phyloP scores from a whole-genome alignment of 495 filamentous ascomycete species.

The Podospora tetraspora region DNA sequence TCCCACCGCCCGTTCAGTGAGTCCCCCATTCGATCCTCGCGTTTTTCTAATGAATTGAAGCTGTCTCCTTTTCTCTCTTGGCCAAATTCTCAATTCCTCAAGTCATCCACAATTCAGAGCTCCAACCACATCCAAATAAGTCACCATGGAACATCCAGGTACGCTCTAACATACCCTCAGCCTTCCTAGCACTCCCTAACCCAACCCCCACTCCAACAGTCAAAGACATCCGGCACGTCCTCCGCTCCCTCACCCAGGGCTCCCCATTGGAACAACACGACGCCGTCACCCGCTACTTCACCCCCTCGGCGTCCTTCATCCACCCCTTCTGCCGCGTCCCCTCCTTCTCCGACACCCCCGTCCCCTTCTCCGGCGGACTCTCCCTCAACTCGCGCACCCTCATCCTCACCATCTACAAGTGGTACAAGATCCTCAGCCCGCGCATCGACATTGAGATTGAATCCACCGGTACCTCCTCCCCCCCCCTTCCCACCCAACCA shows the following conservation, averaged over 20 bases:
- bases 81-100: background rate
- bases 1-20: background rate
- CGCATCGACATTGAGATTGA: conserved; percentile 63
- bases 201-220: conserved; percentile 23
- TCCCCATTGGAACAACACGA: conserved; percentile 56
- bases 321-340: conserved; percentile 78
- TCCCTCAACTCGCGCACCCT: conserved; percentile 52
- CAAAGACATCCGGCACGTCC: conserved; percentile 52
- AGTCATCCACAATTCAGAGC: background rate
- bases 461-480: conserved; percentile 53
- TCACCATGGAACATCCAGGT: conserved; percentile 23
- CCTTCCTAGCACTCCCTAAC: conserved; percentile 20
- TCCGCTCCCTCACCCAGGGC: conserved; percentile 61
- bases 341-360: conserved; percentile 40
- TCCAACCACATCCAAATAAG: background rate
- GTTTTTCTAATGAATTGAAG: background rate
- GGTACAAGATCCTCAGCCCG: conserved; percentile 77
- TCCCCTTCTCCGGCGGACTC: conserved; percentile 41
- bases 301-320: conserved; percentile 60
- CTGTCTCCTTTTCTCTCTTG: background rate
- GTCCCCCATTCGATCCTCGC: background rate
- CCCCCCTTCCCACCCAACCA: conserved; percentile 6
- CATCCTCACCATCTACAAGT: conserved; percentile 67
- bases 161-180: background rate
- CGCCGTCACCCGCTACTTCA: conserved; percentile 65